Percentiles rank a stretch among this genome's conserved stretches.
Evolutionary conservation across 2,329 filamentous ascomycete species (phyloP).

Genomic region (Cladosporium sp.): DNA sequence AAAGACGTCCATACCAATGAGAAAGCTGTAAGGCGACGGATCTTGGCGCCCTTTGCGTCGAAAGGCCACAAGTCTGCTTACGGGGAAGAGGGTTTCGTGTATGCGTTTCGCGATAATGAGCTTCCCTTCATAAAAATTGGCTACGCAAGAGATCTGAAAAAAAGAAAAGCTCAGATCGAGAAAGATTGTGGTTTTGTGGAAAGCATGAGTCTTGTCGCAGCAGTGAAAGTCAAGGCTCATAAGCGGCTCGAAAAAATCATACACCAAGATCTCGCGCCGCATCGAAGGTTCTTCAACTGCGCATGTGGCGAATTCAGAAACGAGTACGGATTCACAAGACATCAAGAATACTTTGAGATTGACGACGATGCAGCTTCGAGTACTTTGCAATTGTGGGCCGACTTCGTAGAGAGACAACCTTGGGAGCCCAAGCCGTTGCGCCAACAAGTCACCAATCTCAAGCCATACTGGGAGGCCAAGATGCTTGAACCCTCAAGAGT

Average conservation of each 20-base stretch:
- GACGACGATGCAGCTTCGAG: not conserved
- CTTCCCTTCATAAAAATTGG: not conserved
- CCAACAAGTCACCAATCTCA: not conserved
- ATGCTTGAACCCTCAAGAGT: not conserved
- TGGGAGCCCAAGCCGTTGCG: not conserved
- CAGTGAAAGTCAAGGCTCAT: not conserved
- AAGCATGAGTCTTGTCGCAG: not conserved
- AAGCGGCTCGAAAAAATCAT: not conserved
- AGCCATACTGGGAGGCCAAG: not conserved
- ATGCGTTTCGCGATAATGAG: not conserved
- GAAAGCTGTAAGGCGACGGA: not conserved
- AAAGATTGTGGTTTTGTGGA: not conserved
- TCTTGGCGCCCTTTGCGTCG: not conserved
- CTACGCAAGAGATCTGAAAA: not conserved
- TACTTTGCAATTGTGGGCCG: not conserved
- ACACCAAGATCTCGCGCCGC: conserved; percentile 1
- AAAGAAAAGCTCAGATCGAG: not conserved
- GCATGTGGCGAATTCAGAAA: not conserved
- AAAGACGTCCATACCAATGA: not conserved
- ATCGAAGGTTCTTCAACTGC: not conserved
- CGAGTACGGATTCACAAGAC: not conserved
- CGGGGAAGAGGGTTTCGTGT: not conserved
- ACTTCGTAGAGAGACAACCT: not conserved
- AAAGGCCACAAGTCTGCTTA: not conserved
- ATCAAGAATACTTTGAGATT: not conserved